Evolutionary conservation across 345 rosid genomes (phyloP).

Genomic region (Acer saccharum): DNA sequence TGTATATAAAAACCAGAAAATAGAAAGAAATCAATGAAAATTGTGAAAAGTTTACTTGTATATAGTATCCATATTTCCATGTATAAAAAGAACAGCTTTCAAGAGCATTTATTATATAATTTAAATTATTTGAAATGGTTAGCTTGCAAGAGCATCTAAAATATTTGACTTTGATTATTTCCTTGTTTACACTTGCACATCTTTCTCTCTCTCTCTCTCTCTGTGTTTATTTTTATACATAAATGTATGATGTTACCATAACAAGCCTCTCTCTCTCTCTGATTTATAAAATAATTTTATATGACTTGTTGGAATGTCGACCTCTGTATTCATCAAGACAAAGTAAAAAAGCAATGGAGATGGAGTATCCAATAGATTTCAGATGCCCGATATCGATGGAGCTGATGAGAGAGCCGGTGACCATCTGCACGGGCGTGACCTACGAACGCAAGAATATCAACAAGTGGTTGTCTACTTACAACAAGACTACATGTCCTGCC

Average conservation of each 20-base stretch:
- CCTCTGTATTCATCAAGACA: not conserved
- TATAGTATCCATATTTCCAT: not conserved
- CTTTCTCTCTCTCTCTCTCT: not conserved
- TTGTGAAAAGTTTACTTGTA: slow-evolving; percentile 7
- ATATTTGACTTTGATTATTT: slow-evolving; percentile 32
- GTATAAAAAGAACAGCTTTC: slow-evolving; percentile 16
- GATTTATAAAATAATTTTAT: not conserved
- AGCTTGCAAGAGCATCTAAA: not conserved
- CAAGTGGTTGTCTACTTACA: slow-evolving; percentile 53
- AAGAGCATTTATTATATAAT: no score
- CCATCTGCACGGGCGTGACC: slow-evolving; percentile 52
- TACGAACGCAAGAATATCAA: slow-evolving; percentile 53
- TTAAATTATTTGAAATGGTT: not conserved
- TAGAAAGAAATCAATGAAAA: not conserved
- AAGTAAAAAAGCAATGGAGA: not conserved
- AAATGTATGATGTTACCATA: not conserved
- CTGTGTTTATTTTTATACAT: not conserved
- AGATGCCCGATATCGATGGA: slow-evolving; percentile 50
- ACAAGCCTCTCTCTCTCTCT: not conserved
- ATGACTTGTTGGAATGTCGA: not conserved
- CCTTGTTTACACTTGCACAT: slow-evolving; percentile 5
- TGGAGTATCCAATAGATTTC: slow-evolving; percentile 34
- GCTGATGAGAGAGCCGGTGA: slow-evolving; percentile 57
- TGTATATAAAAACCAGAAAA: not conserved
- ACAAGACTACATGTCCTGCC: slow-evolving; percentile 44